These are phyloP conservation scores for Xylaria castorea DNA, from an alignment of 495 filamentous ascomycete genomes.

Conservation along the genomic window DNA sequence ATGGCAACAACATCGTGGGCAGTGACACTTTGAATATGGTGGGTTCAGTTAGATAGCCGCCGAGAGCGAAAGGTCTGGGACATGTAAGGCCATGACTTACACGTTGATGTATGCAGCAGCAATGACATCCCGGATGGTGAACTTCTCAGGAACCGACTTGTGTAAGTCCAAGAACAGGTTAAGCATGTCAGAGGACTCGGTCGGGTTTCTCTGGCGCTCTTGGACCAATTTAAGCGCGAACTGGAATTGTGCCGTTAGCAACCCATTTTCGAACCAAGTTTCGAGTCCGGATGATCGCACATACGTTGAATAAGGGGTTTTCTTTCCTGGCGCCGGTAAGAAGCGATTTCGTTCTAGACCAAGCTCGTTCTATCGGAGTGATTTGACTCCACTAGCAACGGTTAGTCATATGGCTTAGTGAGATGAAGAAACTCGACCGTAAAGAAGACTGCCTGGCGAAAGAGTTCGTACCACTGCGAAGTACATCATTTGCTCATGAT, in stretches of 20 bases:
- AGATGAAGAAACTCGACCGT: too few relatives aligned
- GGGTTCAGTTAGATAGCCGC: background rate
- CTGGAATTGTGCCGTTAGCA: too few relatives aligned
- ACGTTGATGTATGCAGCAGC: conserved; percentile 1
- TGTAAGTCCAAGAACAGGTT: background rate
- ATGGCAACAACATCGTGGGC: conserved; percentile 6
- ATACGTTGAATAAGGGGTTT: background rate
- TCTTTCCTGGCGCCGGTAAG: background rate
- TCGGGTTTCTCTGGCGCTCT: background rate
- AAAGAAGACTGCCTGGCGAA: too few relatives aligned
- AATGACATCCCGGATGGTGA: conserved; percentile 6
- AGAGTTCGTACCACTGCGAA: conserved; percentile 13
- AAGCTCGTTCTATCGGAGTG: conserved; percentile 13
- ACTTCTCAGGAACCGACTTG: background rate
- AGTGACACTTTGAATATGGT: background rate
- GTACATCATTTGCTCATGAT: conserved; percentile 26
- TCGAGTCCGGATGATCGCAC: background rate
- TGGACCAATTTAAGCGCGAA: background rate
- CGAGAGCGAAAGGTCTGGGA: too few relatives aligned
- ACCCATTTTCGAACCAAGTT: too few relatives aligned
- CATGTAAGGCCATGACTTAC: background rate
- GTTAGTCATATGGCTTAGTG: too few relatives aligned
- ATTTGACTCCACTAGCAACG: conserved; percentile 8
- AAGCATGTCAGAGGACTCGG: background rate
- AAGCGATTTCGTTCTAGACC: conserved; percentile 1